These are phyloP conservation scores for Sporodiniella umbellata DNA, from an alignment of 371 early-diverging fungal species.

Conservation along the genomic window DNA sequence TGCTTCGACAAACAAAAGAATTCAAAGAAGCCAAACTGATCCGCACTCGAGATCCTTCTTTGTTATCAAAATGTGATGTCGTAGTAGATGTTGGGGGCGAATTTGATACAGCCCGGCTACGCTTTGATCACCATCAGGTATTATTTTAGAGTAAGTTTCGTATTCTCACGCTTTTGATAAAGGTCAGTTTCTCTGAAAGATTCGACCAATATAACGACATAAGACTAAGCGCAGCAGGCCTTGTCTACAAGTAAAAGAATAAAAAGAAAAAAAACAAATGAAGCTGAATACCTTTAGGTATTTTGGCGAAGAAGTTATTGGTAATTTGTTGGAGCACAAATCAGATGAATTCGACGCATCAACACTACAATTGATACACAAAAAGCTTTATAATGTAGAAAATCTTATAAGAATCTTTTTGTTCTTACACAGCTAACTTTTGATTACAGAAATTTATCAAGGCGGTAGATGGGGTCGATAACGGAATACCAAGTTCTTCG, in stretches of 20 bases:
- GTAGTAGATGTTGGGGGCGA: slow-evolving; percentile 97
- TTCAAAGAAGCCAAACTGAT: slow-evolving; percentile 70
- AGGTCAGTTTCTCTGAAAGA: slow-evolving; percentile 85
- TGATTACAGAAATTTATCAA: not conserved
- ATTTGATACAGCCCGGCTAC: slow-evolving; percentile 70
- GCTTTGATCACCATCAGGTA: slow-evolving; percentile 97
- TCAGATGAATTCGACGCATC: not conserved
- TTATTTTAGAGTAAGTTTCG: slow-evolving; percentile 4
- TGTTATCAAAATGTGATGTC: slow-evolving; percentile 75
- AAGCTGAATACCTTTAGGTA: not conserved
- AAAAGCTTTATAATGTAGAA: not conserved
- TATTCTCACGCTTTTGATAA: not conserved
- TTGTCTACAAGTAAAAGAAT: slow-evolving; percentile 71
- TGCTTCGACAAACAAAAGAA: slow-evolving; percentile 67
- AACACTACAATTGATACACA: not conserved
- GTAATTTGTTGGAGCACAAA: not conserved
- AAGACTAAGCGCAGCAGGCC: slow-evolving; percentile 86
- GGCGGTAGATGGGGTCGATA: slow-evolving; percentile 5
- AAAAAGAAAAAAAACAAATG: not conserved
- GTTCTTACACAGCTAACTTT: not conserved
- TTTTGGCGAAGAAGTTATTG: not conserved
- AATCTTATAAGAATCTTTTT: no score
- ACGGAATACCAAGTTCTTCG: not conserved
- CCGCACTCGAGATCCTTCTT: slow-evolving; percentile 81
- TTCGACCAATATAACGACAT: slow-evolving; percentile 65